Base-by-base conservation (phyloP, 495 filamentous ascomycete genomes). In the Copromyces sp. region DNA sequence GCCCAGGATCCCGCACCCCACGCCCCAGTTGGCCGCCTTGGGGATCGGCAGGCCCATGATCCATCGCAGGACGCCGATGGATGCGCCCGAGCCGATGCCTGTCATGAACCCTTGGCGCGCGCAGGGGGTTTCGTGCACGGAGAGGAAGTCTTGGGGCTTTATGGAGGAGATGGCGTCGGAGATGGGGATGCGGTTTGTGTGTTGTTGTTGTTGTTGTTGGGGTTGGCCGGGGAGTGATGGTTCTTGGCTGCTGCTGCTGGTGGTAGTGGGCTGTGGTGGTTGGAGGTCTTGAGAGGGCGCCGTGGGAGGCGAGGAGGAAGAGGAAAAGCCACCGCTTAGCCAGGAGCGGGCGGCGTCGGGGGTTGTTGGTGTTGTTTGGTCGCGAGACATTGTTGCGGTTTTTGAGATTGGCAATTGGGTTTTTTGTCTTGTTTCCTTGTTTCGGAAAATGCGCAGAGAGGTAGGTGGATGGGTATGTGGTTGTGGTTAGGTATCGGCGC, bases 101-200 rank as follows among this genome's bases (percentile, higher is more conserved):
- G 90, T 89, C 77, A 98, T 82, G 71, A 97, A 82, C 17, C 92
- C 89, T 75, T 95, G 90, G 38, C 95, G 88, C 5, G 92, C 90
- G 81, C 95, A 98, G 24, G 95, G 95, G 73, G 88, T 85, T 77
- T 91, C 90, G 81, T 94, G 89, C 72, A 97, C 86, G 11, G 88
- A 86, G 37, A 89, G 84, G 71, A 94, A 90, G 78, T 97, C 92
- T 68, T 89, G 83, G 9, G 89, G 69, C 17, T 87, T 87, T 69
- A 97, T 89, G 29, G 87, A 87, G 47, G 88, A 87, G 32, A 92
- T 79, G 0, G 88, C 92, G 17, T 94, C 90, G 9, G 83, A 82
- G 53, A 97, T 75, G 16, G 86, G 83, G 4, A 84, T 75, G 73
- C 86, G 82, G 44, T 83, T 80, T 45, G 81, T 59, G 47, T 82